Conservation (phyloP, 192 early-diverging fungal genomes). For the Phlyctochytrium arcticum region DNA sequence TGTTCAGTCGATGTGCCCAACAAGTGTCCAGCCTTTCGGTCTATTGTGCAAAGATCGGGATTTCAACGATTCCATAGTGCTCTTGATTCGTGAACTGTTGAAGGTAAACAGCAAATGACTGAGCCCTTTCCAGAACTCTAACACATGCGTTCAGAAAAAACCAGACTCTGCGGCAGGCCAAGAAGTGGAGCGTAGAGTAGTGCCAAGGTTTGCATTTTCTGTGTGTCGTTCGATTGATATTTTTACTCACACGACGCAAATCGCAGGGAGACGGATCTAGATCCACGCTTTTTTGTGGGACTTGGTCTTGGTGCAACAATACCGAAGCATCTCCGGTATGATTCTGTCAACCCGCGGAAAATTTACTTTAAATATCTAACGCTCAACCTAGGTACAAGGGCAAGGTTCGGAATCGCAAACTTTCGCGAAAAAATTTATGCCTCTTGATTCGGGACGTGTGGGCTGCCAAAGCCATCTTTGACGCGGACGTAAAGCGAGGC, state of each 20-base stretch:
- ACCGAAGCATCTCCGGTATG: conserved; percentile 45
- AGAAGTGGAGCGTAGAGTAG: too few relatives aligned
- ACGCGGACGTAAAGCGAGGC: conserved; percentile 15
- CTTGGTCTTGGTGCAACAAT: conserved; percentile 31
- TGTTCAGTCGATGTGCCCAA: conserved; percentile 33
- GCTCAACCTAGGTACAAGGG: conserved; percentile 35
- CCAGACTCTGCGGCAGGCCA: neutral
- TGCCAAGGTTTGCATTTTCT: too few relatives aligned
- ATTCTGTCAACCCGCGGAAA: neutral
- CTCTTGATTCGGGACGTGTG: conserved; percentile 50
- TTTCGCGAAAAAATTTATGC: conserved; percentile 33
- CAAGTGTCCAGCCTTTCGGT: conserved; percentile 37
- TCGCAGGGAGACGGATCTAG: conserved; percentile 2
- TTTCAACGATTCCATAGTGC: conserved; percentile 47
- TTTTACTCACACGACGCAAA: too few relatives aligned
- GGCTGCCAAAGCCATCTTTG: conserved; percentile 49
- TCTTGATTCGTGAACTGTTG: conserved; percentile 38
- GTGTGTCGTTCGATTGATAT: too few relatives aligned
- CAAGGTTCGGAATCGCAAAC: conserved; percentile 44
- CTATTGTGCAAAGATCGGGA: conserved; percentile 39
- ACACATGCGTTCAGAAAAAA: neutral
- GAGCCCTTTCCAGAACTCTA: neutral
- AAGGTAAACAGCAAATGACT: conserved; percentile 5
- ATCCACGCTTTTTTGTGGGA: conserved; percentile 35
- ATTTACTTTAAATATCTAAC: neutral